Evolutionary conservation across 768 basidiomycete genomes (phyloP), one percentile per base, ranked within the genome.

Genomic region (Suillus discolor): DNA sequence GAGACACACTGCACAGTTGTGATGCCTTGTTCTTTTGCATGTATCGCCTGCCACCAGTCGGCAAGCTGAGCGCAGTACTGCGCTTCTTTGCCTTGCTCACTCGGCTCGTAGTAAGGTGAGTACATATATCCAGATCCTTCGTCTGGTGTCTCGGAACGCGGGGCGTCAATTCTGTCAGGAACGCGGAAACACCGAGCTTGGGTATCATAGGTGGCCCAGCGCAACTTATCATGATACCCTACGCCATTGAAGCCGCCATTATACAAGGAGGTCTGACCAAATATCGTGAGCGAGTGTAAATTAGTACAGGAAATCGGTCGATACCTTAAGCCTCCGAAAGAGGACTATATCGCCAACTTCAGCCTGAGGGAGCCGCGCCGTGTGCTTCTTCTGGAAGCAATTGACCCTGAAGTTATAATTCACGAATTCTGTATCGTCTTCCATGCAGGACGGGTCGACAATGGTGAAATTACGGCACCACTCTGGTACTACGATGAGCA

Each of bases 191-290:
- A 73, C 28, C 81, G 79, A 1, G 71, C 74, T 20, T 70, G 68
- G 2, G 80, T 77, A 42, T 83, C 80, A 61, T 83, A 90, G 38
- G 86, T 78, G 4, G 84, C 84, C 89, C 89, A 90, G 39, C 78
- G 77, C 62, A 87, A 71, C 65, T 74, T 80, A 68, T 84, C 79
- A 34, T 74, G 51, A 62, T 84, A 85, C 2, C 86, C 87, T 0
- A 78, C 74, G 20, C 82, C 84, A n/a, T 71, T 75, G 4, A 74
- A 1, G 7, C 6, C 38, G 1, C 79, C 79, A 4, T 75, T 45
- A 59, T 71, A 83, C 4, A 70, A 53, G 31, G 68, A 64, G n/a
- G 79, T 67, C 85, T 86, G 47, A 13, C 20, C 9, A 60, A 25
- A 6, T 12, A 6, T 18, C 20, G 36, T 44, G 34, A 12, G 13